phyloP scores from a whole-genome alignment of 1,284 basidiomycete species.

The Apiotrichum montevideense region DNA sequence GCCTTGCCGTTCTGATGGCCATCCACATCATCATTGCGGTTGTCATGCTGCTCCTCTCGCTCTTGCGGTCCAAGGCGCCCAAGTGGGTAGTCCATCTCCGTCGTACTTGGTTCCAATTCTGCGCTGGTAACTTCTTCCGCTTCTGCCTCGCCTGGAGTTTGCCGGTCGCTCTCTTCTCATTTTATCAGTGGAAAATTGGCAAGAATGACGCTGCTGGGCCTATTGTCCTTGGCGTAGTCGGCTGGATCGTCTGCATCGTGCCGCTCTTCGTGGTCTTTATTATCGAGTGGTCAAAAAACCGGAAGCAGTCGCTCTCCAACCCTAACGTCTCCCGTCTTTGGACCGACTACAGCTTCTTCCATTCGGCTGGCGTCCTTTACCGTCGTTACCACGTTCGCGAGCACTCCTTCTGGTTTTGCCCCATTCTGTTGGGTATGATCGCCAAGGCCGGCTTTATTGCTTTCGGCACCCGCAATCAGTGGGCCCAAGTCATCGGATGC shows the following conservation, averaged over 20 bases:
- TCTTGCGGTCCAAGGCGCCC: neutral
- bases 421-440: slow-evolving; percentile 45
- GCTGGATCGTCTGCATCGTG: slow-evolving; percentile 55
- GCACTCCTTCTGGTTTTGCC: slow-evolving; percentile 49
- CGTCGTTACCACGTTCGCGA: slow-evolving; percentile 46
- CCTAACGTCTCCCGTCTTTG: slow-evolving; percentile 40
- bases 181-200: slow-evolving; percentile 80
- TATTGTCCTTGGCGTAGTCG: slow-evolving; percentile 57
- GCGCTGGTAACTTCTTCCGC: slow-evolving; percentile 44
- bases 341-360: slow-evolving; percentile 42
- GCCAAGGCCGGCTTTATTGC: slow-evolving; percentile 65
- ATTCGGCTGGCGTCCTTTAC: slow-evolving; percentile 44
- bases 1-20: slow-evolving; percentile 55
- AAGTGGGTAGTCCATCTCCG: slow-evolving; percentile 43
- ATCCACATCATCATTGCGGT: slow-evolving; percentile 55
- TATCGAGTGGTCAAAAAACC: slow-evolving; percentile 26
- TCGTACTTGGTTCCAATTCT: slow-evolving; percentile 52
- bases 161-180: slow-evolving; percentile 67
- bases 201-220: slow-evolving; percentile 70
- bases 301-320: slow-evolving; percentile 27
- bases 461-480: slow-evolving; percentile 60
- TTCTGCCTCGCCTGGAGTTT: slow-evolving; percentile 58
- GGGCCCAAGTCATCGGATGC: slow-evolving; percentile 65
- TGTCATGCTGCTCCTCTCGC: slow-evolving; percentile 41
- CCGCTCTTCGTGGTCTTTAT: slow-evolving; percentile 50